Percentiles rank a stretch among this genome's conserved stretches.
phyloP scores from a whole-genome alignment of 169 alveolate genomes.

The Babesia caballi region DNA sequence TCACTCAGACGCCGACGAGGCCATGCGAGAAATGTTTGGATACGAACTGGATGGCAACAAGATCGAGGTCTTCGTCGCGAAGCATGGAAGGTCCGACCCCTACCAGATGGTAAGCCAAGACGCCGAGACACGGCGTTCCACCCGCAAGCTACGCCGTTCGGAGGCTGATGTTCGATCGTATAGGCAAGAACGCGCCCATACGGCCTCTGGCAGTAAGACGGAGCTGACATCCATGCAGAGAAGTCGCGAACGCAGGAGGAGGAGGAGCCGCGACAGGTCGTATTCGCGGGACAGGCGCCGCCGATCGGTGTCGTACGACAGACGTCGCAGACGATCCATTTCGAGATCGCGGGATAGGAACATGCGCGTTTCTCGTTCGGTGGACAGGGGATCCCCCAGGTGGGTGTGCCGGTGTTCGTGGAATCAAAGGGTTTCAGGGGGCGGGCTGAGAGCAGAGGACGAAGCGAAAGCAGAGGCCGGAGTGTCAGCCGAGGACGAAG shows the following conservation, averaged over 20 bases:
- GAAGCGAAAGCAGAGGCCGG: too few species aligned
- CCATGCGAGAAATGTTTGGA: conserved; percentile 80
- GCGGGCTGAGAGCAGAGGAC: too few species aligned
- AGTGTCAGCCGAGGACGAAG: too few species aligned
- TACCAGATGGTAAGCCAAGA: conserved; percentile 55
- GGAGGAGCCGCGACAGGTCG: conserved; percentile 36
- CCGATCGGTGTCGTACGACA: conserved; percentile 31
- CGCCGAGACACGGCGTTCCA: conserved; percentile 16
- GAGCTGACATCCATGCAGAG: conserved; percentile 32
- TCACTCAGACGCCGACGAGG: conserved; percentile 82
- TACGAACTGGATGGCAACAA: conserved; percentile 72
- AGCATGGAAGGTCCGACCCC: conserved; percentile 78
- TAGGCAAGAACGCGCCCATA: not conserved
- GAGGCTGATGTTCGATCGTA: not conserved
- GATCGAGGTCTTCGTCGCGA: conserved; percentile 75
- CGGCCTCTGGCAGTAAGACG: not conserved
- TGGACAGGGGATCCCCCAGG: conserved; percentile 16
- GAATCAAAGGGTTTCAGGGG: too few species aligned
- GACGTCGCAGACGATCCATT: conserved; percentile 18
- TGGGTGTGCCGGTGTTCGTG: too few species aligned
- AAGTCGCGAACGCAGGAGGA: conserved; percentile 27
- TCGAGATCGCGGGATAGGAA: conserved; percentile 25
- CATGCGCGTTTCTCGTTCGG: conserved; percentile 19
- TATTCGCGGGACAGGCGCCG: conserved; percentile 38
- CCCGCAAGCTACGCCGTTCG: not conserved